Evolutionary conservation across 306 rosid species (phyloP).

Genomic region (Cucumis hystrix): DNA sequence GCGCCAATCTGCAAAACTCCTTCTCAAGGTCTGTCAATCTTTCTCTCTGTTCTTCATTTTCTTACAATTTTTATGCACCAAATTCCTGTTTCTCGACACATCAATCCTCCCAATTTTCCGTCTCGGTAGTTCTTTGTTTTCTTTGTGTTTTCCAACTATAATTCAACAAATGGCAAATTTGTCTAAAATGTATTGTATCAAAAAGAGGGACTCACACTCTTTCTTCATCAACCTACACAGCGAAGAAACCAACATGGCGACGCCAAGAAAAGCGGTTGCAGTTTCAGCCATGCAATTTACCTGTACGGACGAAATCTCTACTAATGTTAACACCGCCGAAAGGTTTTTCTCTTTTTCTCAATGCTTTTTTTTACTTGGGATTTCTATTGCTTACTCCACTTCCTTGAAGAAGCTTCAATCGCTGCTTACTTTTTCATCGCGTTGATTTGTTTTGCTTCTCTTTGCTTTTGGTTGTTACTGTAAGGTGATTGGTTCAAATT

Average conservation of each 20-base stretch:
- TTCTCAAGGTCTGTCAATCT: too few species aligned
- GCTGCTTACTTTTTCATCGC: background rate
- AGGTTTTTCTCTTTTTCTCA: constrained; percentile 24
- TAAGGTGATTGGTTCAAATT: background rate
- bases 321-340: constrained; percentile 66
- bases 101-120: too few species aligned
- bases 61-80: too few species aligned
- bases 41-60: too few species aligned
- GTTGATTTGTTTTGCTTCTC: background rate
- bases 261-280: constrained; percentile 29
- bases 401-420: background rate
- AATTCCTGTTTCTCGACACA: too few species aligned
- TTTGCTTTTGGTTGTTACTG: background rate
- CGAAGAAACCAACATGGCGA: constrained; percentile 25
- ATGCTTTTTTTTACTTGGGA: background rate
- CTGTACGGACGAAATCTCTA: constrained; percentile 60
- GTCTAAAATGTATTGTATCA: too few species aligned
- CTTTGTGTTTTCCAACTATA: too few species aligned
- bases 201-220: background rate
- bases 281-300: constrained; percentile 85
- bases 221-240: background rate
- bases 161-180: too few species aligned
- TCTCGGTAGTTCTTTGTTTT: too few species aligned
- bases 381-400: background rate
- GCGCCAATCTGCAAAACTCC: too few species aligned